Evolutionary conservation across 1,284 basidiomycete species (phyloP).

Genomic region (Ustilago nuda): DNA sequence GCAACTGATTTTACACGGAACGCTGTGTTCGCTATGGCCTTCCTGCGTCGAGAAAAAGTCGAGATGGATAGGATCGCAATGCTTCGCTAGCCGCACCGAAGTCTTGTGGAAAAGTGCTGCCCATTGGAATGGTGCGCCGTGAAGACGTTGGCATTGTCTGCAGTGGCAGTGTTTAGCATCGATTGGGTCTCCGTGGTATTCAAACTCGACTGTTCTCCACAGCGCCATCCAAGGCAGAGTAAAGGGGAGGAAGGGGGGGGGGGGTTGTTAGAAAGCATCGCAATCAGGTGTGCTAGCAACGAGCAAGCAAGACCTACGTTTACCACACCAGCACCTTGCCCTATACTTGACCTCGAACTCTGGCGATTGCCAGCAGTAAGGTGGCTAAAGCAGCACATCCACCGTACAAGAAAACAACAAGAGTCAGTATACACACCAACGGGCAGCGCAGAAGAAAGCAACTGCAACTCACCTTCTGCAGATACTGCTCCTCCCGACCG

Average conservation of each 20-base stretch:
- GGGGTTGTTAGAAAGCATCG: not conserved
- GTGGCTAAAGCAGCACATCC: slow-evolving; percentile 17
- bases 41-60: slow-evolving; percentile 53
- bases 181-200: slow-evolving; percentile 54
- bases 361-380: slow-evolving; percentile 44
- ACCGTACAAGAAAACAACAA: not conserved
- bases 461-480: slow-evolving; percentile 32
- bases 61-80: slow-evolving; percentile 44
- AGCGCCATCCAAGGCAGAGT: not conserved
- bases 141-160: slow-evolving; percentile 57
- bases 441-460: not conserved
- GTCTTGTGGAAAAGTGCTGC: slow-evolving; percentile 54
- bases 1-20: slow-evolving; percentile 54
- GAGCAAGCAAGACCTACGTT: slow-evolving; percentile 16
- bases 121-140: slow-evolving; percentile 61
- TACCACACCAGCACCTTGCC: slow-evolving; percentile 47
- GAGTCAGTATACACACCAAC: not conserved
- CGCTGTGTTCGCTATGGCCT: slow-evolving; percentile 42
- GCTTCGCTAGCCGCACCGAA: slow-evolving; percentile 41
- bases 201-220: slow-evolving; percentile 40
- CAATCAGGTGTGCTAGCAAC: too few relatives aligned
- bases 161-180: slow-evolving; percentile 62
- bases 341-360: slow-evolving; percentile 48
- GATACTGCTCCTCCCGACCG: slow-evolving; percentile 39
- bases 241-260: not conserved